Evolutionary conservation across 352 stramenopile genomes (phyloP).

Genomic region (Globisporangium perplexum): DNA sequence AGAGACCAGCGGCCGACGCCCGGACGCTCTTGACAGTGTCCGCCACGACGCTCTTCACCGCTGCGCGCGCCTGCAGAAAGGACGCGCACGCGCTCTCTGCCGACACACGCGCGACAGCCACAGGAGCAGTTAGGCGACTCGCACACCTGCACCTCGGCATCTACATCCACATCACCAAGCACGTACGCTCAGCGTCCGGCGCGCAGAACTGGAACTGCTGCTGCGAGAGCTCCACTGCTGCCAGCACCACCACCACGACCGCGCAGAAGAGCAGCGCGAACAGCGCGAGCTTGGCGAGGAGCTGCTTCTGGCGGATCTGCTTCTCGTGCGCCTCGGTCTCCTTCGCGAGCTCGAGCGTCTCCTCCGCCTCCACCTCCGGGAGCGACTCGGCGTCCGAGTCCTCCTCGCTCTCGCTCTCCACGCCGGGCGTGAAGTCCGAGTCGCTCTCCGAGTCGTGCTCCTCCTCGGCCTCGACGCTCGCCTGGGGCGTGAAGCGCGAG

Average conservation of each 20-base stretch:
- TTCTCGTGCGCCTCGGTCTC: slow-evolving; percentile 34
- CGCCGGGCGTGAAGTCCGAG: slow-evolving; percentile 46
- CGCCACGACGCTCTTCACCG: slow-evolving; percentile 25
- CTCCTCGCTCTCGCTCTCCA: slow-evolving; percentile 28
- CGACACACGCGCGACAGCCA: background rate
- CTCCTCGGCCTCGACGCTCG: slow-evolving; percentile 28
- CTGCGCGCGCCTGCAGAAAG: slow-evolving; percentile 31
- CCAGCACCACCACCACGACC: slow-evolving; percentile 39
- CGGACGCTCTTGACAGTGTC: slow-evolving; percentile 21
- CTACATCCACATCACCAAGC: background rate
- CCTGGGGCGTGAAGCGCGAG: slow-evolving; percentile 37
- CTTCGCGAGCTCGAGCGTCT: slow-evolving; percentile 34
- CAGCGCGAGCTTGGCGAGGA: slow-evolving; percentile 16
- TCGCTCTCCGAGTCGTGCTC: slow-evolving; percentile 56
- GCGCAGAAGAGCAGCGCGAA: slow-evolving; percentile 29
- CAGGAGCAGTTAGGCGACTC: background rate
- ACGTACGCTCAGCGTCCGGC: slow-evolving; percentile 17
- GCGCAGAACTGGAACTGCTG: slow-evolving; percentile 43
- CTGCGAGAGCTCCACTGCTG: slow-evolving; percentile 42
- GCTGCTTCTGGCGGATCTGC: slow-evolving; percentile 2
- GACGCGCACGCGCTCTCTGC: slow-evolving; percentile 17
- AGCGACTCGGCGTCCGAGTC: slow-evolving; percentile 33
- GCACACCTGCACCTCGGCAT: background rate
- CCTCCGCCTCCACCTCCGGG: slow-evolving; percentile 38
- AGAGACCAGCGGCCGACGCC: slow-evolving; percentile 6